These are phyloP conservation scores for Coemansia sp. DNA, from an alignment of 192 early-diverging fungal species.

Conservation along the genomic window DNA sequence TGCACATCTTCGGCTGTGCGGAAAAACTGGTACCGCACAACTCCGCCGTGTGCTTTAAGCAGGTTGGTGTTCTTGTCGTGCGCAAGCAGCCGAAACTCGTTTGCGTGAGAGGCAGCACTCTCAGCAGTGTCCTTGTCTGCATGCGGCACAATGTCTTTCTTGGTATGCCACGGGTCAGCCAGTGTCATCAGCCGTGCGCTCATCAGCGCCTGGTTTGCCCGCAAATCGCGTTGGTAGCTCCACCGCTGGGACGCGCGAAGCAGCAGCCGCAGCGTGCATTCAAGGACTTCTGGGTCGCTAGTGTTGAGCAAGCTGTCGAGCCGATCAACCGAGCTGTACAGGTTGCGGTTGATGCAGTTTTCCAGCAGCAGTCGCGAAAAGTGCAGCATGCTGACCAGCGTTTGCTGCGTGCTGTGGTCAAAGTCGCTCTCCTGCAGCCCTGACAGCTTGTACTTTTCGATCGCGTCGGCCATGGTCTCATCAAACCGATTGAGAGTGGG, in stretches of 20 bases:
- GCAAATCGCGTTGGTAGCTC: conserved; percentile 71
- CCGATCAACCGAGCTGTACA: conserved; percentile 87
- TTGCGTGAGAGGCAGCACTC: conserved; percentile 29
- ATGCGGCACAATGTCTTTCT: conserved; percentile 21
- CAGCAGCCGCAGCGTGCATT: conserved; percentile 73
- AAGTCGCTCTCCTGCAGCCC: conserved; percentile 64
- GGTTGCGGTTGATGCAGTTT: conserved; percentile 89
- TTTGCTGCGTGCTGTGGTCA: conserved; percentile 51
- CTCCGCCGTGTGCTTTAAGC: conserved; percentile 22
- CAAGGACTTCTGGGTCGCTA: conserved; percentile 75
- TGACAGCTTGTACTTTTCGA: conserved; percentile 63
- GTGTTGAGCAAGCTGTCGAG: conserved; percentile 77
- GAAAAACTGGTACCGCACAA: conserved; percentile 47
- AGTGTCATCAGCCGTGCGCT: conserved; percentile 38
- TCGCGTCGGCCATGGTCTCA: conserved; percentile 65
- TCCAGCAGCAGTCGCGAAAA: conserved; percentile 86
- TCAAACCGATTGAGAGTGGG: conserved; percentile 92
- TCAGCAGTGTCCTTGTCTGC: conserved; percentile 1
- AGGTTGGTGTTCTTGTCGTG: conserved; percentile 11
- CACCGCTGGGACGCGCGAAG: conserved; percentile 88
- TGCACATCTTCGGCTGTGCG: conserved; percentile 46
- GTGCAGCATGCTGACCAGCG: conserved; percentile 65
- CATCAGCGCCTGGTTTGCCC: conserved; percentile 35
- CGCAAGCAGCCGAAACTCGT: conserved; percentile 45
- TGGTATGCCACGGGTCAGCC: conserved; percentile 40